Evolutionary conservation across 495 filamentous ascomycete genomes (phyloP), one percentile per base, ranked within the genome.

Genomic region (Platismatia glauca): DNA sequence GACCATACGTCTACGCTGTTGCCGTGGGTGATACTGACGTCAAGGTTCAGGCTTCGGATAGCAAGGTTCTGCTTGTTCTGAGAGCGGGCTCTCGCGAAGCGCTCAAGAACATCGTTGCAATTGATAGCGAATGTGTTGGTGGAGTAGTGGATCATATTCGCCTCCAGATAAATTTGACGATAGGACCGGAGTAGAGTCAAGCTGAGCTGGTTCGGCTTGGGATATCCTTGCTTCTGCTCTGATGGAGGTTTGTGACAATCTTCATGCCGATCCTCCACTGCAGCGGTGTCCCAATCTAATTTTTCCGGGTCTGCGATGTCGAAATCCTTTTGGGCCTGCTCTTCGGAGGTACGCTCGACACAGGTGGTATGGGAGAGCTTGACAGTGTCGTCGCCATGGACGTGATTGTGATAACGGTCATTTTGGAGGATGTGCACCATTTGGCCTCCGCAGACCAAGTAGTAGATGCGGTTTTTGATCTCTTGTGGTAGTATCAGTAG

Each of bases 111-210:
- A 11, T 43, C 38, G 18, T 20, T 20, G 57, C 41, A 41, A 9
- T 16, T 24, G 43, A 61, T 16, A 31, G n/a, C 33, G 48, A 61
- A 61, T 7, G 38, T 37, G 59, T 61, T 61, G 34, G 13, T 41
- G 0, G 7, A n/a, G 20, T 38, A 55, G 20, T 18, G 31, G 48
- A 31, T 4, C 33, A 4, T 35, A 0, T n/a, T 31, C 8, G 44
- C 48, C 15, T 61, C 59, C 13, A 53, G 2, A 11, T 55, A 39
- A 15, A 62, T 43, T 20, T 55, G 44, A 29, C 46, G 60, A 37
- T 50, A 55, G 60, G 60, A 39, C 13, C 48, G 48, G 18, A 62
- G 22, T 4, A 62, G 12, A 24, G 46, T 43, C 37, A 39, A 33
- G 35, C 41, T 58, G 22, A 58, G 24, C 37, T 43, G 20, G 37